These are phyloP conservation scores for Trametes pubescens DNA, from an alignment of 1,284 basidiomycete genomes.

Conservation along the genomic window DNA sequence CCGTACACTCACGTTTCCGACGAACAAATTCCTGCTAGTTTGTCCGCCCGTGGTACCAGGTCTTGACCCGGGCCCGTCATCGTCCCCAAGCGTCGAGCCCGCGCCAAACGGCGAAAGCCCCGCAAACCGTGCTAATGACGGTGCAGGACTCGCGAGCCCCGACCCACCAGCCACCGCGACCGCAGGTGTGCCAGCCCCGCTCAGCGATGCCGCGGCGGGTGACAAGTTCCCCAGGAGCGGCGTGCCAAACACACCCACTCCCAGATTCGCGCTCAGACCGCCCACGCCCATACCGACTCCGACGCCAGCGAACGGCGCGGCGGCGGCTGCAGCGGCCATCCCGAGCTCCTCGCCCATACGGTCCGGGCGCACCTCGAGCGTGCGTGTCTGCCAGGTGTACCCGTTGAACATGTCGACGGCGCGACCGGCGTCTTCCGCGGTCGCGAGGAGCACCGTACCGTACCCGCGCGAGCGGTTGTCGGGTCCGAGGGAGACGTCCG, in stretches of 20 bases:
- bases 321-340: slow-evolving; percentile 37
- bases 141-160: slow-evolving; percentile 27
- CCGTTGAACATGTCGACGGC: slow-evolving; percentile 93
- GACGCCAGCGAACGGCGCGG: slow-evolving; percentile 1
- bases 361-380: slow-evolving; percentile 89
- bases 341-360: slow-evolving; percentile 68
- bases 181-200: slow-evolving; percentile 22
- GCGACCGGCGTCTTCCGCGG: slow-evolving; percentile 89
- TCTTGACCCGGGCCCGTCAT: slow-evolving; percentile 23
- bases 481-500: slow-evolving; percentile 91
- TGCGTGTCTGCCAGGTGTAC: slow-evolving; percentile 91
- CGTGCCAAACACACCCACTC: slow-evolving; percentile 24
- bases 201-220: slow-evolving; percentile 17
- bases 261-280: slow-evolving; percentile 5
- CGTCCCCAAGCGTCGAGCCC: slow-evolving; percentile 8
- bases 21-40: slow-evolving; percentile 68
- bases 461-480: slow-evolving; percentile 94
- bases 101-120: slow-evolving; percentile 23
- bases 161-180: neutral
- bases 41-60: slow-evolving; percentile 28
- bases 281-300: slow-evolving; percentile 5
- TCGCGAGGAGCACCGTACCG: slow-evolving; percentile 92
- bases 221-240: slow-evolving; percentile 23
- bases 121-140: slow-evolving; percentile 14
- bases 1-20: slow-evolving; percentile 57